A percentile compares a stretch with the other conserved stretches of the same genome.
Evolutionary conservation across 257 asterid genomes (phyloP).

Genomic region (Plectranthus barbatus): DNA sequence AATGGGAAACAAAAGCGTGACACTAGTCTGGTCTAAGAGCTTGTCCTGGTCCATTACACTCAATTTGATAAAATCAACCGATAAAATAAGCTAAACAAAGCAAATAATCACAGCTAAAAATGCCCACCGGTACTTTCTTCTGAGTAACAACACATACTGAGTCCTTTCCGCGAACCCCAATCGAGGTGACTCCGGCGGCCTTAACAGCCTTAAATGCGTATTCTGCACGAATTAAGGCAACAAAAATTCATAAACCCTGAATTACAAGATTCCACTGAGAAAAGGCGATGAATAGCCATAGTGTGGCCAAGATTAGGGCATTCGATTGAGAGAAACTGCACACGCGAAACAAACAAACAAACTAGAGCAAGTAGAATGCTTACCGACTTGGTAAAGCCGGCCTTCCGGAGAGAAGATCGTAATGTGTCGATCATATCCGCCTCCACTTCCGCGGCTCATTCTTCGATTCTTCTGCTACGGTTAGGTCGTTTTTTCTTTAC

Average conservation of each 20-base stretch:
- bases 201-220: conserved; percentile 85
- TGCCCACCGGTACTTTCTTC: conserved; percentile 95
- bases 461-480: neutral
- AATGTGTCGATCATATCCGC: conserved; percentile 98
- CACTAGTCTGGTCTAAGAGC: conserved; percentile 92
- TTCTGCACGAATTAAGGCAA: conserved; percentile 26
- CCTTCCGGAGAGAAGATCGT: conserved; percentile 99
- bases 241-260: conserved; percentile 19
- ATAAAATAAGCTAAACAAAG: neutral
- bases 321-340: neutral
- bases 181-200: conserved; percentile 89
- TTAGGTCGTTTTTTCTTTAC: neutral
- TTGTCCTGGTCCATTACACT: conserved; percentile 69
- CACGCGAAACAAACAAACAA: neutral
- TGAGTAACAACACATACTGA: conserved; percentile 98
- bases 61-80: neutral
- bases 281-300: neutral
- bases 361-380: conserved; percentile 15
- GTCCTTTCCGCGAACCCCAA: conserved; percentile 91
- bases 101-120: neutral
- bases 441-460: conserved; percentile 99
- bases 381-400: conserved; percentile 95
- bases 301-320: neutral
- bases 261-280: neutral
- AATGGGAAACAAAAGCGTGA: conserved; percentile 76